A percentile compares a stretch with the other conserved stretches of the same genome.
Evolutionary conservation across 2,329 filamentous ascomycete genomes (phyloP).

Genomic region (Diaporthe sp.): DNA sequence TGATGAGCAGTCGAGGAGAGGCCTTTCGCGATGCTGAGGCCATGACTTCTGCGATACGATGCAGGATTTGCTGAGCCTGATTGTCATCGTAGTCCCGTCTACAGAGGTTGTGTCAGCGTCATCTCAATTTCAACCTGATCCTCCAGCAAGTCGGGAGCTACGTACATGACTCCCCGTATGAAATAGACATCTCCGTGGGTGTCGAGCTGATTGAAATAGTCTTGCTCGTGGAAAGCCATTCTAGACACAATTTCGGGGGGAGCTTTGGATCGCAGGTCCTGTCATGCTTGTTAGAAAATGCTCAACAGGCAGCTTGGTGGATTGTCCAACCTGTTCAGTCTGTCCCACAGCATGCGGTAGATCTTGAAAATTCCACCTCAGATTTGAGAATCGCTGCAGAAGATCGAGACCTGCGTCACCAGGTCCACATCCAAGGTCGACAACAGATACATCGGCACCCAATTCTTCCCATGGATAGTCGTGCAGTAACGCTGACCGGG

Average conservation of each 20-base stretch:
- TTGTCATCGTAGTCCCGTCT: not conserved
- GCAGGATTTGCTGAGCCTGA: not conserved
- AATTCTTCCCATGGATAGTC: not conserved
- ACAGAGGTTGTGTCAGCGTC: not conserved
- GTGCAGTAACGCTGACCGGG: not conserved
- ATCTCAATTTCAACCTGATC: not conserved
- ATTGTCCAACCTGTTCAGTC: slow-evolving; percentile 3
- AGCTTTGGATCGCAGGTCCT: not conserved
- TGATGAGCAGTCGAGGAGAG: not conserved
- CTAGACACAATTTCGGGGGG: not conserved
- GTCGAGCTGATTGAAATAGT: not conserved
- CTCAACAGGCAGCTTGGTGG: not conserved
- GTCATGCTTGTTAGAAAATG: not conserved
- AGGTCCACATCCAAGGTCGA: slow-evolving; percentile 2
- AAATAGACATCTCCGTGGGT: not conserved
- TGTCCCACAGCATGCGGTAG: not conserved
- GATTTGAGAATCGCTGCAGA: not conserved
- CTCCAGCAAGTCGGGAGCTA: not conserved
- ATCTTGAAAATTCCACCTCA: not conserved
- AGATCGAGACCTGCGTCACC: not conserved
- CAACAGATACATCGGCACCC: not conserved
- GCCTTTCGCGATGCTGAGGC: not conserved
- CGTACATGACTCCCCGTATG: not conserved
- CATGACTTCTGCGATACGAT: not conserved
- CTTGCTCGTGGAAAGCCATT: not conserved